A percentile compares a stretch with the other conserved stretches of the same genome.
Conservation (phyloP, 2,329 filamentous ascomycete species). For the Rhytidhysteron rufulum region DNA sequence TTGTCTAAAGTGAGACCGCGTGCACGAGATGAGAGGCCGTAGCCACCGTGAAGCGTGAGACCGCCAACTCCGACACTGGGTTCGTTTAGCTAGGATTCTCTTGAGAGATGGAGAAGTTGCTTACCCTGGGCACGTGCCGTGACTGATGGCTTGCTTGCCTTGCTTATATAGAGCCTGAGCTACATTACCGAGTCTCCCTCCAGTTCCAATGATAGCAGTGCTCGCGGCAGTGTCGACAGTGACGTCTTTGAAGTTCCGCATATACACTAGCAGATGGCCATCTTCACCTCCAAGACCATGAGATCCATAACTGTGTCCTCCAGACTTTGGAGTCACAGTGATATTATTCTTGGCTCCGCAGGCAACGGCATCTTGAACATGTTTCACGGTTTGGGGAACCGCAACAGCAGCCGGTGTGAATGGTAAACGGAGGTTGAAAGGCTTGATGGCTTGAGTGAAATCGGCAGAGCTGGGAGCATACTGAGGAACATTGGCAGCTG, state of each 20-base stretch:
- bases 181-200: conserved; percentile 41
- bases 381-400: conserved; percentile 47
- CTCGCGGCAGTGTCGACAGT: conserved; percentile 35
- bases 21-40: conserved; percentile 20
- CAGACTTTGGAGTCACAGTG: conserved; percentile 57
- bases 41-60: conserved; percentile 23
- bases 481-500: conserved; percentile 11
- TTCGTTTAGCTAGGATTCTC: too few relatives aligned
- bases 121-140: conserved; percentile 51
- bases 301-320: conserved; percentile 58
- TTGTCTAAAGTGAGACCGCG: conserved; percentile 25
- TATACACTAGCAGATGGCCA: conserved; percentile 45
- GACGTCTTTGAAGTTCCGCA: conserved; percentile 43
- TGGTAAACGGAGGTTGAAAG: conserved; percentile 25
- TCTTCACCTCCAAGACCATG: conserved; percentile 46
- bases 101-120: too few relatives aligned
- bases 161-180: conserved; percentile 23
- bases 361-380: conserved; percentile 53
- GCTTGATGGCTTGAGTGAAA: conserved; percentile 23
- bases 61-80: conserved; percentile 23
- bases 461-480: conserved; percentile 10
- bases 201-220: conserved; percentile 44
- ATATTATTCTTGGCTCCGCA: conserved; percentile 49
- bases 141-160: conserved; percentile 39
- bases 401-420: conserved; percentile 52